Evolutionary conservation across 202 grass and related monocot species (phyloP).

Genomic region (Dendrocalamus latiflorus): DNA sequence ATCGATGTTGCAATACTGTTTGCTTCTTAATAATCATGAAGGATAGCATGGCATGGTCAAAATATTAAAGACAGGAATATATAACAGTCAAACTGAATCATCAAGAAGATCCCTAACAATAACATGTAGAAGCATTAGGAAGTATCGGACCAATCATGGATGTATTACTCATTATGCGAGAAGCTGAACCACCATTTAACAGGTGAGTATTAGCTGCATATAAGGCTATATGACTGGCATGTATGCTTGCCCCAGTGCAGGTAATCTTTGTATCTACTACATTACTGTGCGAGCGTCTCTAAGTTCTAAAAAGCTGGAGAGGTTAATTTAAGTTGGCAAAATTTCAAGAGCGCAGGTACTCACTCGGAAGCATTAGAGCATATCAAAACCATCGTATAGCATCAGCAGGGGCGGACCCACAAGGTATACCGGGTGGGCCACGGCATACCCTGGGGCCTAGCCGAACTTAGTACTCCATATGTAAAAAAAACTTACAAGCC

Average conservation of each 20-base stretch:
- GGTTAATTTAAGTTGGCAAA: not conserved
- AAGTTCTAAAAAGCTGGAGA: not conserved
- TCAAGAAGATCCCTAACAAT: not conserved
- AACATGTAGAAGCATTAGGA: not conserved
- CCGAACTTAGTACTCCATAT: too few species aligned
- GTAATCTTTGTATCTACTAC: too few species aligned
- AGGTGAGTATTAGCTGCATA: not conserved
- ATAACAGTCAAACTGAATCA: not conserved
- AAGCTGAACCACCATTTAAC: not conserved
- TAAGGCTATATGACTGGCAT: too few species aligned
- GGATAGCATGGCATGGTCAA: not conserved
- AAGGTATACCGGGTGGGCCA: too few species aligned
- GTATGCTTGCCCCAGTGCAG: too few species aligned
- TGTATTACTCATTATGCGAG: not conserved
- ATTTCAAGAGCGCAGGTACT: not conserved
- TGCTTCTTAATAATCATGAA: not conserved
- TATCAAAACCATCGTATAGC: not conserved
- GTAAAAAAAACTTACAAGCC: too few species aligned
- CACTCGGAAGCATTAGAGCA: not conserved
- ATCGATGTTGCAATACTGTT: not conserved
- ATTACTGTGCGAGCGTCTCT: not conserved
- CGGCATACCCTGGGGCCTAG: too few species aligned
- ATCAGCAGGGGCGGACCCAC: too few species aligned
- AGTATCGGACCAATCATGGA: not conserved
- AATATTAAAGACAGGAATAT: not conserved